Percentiles rank a stretch among this genome's conserved stretches.
These are phyloP conservation scores for Ambrosia hybrid DNA, from an alignment of 140 eudicot species.

Conservation along the genomic window DNA sequence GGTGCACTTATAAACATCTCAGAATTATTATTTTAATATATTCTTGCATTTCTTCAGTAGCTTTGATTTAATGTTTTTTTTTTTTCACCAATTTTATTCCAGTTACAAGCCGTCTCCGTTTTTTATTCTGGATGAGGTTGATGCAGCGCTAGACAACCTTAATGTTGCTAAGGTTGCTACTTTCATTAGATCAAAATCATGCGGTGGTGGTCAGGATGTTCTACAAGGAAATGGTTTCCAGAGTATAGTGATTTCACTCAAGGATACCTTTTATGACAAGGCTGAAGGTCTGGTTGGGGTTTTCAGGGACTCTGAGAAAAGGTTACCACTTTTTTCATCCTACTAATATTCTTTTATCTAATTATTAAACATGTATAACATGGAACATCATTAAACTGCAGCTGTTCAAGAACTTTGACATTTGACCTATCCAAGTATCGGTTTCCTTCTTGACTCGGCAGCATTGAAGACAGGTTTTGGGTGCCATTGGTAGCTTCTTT, in stretches of 20 bases:
- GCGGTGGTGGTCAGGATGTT: constrained; percentile 58
- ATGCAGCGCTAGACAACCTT: constrained; percentile 90
- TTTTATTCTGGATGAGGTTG: constrained; percentile 97
- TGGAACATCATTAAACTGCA: constrained; percentile 28
- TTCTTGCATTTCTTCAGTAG: neutral
- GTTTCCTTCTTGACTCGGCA: constrained; percentile 20
- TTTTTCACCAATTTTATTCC: constrained; percentile 7
- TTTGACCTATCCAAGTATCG: constrained; percentile 80
- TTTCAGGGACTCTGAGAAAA: constrained; percentile 76
- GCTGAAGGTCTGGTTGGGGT: constrained; percentile 99
- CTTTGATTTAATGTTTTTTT: neutral
- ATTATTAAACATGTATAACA: neutral
- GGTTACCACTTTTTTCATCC: constrained; percentile 37
- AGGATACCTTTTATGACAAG: constrained; percentile 96
- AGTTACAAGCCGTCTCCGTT: constrained; percentile 97
- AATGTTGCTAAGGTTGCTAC: constrained; percentile 98
- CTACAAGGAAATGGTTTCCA: constrained; percentile 75
- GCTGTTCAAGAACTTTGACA: constrained; percentile 96
- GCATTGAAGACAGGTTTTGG: constrained; percentile 15
- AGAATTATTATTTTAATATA: neutral
- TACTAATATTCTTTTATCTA: neutral
- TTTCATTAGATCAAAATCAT: constrained; percentile 89
- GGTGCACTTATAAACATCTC: constrained; percentile 43
- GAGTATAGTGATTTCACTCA: constrained; percentile 93
- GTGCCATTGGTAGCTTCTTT: constrained; percentile 5